Evolutionary conservation across 306 rosid genomes (phyloP), one percentile per base, ranked within the genome.

Genomic region (Elaeagnus macrophylla): DNA sequence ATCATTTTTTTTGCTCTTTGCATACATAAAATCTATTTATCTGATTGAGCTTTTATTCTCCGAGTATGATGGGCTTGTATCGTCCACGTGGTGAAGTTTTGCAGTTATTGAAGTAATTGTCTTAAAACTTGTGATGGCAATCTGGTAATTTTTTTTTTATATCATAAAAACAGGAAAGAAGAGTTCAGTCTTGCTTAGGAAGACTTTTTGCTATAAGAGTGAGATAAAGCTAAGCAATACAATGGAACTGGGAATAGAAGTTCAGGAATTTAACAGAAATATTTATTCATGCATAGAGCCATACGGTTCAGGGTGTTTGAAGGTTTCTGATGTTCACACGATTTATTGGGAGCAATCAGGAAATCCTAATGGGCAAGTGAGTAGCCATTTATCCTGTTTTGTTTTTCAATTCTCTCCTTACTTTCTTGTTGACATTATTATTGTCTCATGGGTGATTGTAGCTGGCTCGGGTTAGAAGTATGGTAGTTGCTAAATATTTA

Each of bases 261-360:
- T 9, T 50, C 61, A 65, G 61, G 77, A 74, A n/a, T 39, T 76
- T 9, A 82, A 76, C 20, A 63, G 75, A 64, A 55, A 69, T 51
- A 72, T 87, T 20, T 86, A 82, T 59, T 85, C 94, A 6, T 10
- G 47, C 38, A 72, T 86, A 38, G 94, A 86, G 63, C 83, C 89
- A 4, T 84, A 81, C 59, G 58, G 73, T 54, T 65, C 86, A 0
- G 97, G 94, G 12, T 59, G 62, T 62, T 69, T 91, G 63, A 86
- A 84, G 74, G 96, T 91, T 63, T 83, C 94, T 2, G 89, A 90
- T 72, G 58, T 81, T 71, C 94, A 86, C 53, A 61, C 81, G 6
- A 76, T 90, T 71, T 86, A 81, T 40, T 90, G 95, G 95, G 97
- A 90, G 75, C 91, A 86, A 72, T 90, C 95, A 18, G 95, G 97